Percentiles rank a stretch among this genome's conserved stretches.
phyloP scores from a whole-genome alignment of 257 asterid species.

The Ilex asprella region DNA sequence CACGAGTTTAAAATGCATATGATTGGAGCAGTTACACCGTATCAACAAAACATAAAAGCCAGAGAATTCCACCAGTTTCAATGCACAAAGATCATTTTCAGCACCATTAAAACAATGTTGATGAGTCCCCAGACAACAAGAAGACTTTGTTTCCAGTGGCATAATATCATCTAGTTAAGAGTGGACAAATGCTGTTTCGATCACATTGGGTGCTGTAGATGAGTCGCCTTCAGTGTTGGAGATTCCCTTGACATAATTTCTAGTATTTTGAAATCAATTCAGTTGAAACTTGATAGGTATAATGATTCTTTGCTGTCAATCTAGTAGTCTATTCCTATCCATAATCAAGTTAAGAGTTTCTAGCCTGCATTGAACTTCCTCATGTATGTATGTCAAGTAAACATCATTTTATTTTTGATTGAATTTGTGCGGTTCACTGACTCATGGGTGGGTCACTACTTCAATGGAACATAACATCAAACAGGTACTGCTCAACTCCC shows the following conservation, averaged over 20 bases:
- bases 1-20: too few species aligned
- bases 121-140: constrained; percentile 3
- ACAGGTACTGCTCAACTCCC: too few species aligned
- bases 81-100: constrained; percentile 3
- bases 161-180: not conserved
- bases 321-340: constrained; percentile 13
- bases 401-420: constrained; percentile 11
- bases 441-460: constrained; percentile 11
- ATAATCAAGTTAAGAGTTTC: constrained; percentile 1
- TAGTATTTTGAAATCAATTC: not conserved
- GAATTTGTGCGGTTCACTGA: constrained; percentile 2
- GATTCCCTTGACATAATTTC: constrained; percentile 5
- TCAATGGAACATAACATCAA: not conserved
- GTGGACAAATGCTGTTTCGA: constrained; percentile 1
- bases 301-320: constrained; percentile 15
- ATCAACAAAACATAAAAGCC: too few species aligned
- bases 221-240: constrained; percentile 15
- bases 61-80: not conserved
- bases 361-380: not conserved
- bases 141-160: not conserved
- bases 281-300: constrained; percentile 4
- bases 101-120: constrained; percentile 5
- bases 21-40: too few species aligned
- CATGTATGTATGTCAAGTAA: constrained; percentile 4
- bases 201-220: not conserved